Evolutionary conservation across 1,139 yeast genomes (phyloP).

Genomic region (Kurtzmaniella quercitrusa): DNA sequence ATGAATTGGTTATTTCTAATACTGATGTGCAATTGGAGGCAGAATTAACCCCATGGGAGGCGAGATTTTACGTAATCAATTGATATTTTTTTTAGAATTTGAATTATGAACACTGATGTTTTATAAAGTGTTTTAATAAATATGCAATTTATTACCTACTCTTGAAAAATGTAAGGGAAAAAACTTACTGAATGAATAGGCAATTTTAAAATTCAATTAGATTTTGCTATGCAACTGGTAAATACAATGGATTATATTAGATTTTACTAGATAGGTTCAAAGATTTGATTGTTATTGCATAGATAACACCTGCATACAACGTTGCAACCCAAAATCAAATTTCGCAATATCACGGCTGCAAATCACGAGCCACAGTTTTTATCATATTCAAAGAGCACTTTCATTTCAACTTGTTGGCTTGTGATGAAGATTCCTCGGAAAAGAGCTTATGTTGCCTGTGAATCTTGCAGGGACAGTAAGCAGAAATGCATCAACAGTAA

Average conservation of each 20-base stretch:
- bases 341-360: conserved; percentile 1
- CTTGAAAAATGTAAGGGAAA: too few species aligned
- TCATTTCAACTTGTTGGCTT: background rate
- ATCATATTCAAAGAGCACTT: background rate
- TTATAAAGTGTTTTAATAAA: too few species aligned
- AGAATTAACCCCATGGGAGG: conserved; percentile 33
- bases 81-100: background rate
- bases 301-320: too few species aligned
- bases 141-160: too few species aligned
- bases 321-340: background rate
- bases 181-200: too few species aligned
- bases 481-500: conserved; percentile 5
- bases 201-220: too few species aligned
- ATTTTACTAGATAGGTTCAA: too few species aligned
- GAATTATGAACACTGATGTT: too few species aligned
- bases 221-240: too few species aligned
- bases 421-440: background rate
- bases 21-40: conserved; percentile 16
- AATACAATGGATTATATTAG: too few species aligned
- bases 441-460: conserved; percentile 1
- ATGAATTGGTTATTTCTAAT: conserved; percentile 27
- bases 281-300: too few species aligned
- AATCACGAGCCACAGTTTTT: background rate
- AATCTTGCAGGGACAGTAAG: conserved; percentile 1
- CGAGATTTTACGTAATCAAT: conserved; percentile 27